phyloP scores from a whole-genome alignment of 768 basidiomycete species.

The Cubamyces lactineus region DNA sequence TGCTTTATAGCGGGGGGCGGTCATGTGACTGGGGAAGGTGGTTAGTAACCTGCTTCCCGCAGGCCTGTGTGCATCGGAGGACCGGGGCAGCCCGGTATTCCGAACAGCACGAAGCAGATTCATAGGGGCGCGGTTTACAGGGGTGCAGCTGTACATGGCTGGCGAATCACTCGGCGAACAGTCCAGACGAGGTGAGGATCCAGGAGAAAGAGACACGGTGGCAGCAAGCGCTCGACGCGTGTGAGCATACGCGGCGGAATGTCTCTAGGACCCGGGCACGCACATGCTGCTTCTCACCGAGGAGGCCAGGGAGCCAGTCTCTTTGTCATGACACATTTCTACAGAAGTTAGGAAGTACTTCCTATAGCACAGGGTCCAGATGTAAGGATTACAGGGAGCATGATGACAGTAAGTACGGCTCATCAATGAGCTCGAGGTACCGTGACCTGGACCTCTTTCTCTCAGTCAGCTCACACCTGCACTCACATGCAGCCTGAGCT shows the following conservation, averaged over 20 bases:
- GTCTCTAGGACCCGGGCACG: too few species aligned
- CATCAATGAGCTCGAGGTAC: too few species aligned
- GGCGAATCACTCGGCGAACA: neutral
- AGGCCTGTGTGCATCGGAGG: neutral
- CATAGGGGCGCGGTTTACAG: neutral
- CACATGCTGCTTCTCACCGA: neutral
- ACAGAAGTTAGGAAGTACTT: neutral
- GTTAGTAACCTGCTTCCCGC: constrained; percentile 20
- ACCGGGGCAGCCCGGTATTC: neutral
- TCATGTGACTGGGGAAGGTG: constrained; percentile 17
- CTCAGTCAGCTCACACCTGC: neutral
- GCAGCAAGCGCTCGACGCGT: neutral
- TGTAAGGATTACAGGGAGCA: neutral
- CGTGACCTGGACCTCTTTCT: neutral
- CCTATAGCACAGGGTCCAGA: neutral
- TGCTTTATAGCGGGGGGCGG: constrained; percentile 9
- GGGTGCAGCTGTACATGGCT: neutral
- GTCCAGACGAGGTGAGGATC: constrained; percentile 5
- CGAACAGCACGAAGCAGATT: neutral
- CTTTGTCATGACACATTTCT: neutral
- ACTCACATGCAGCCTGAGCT: too few species aligned
- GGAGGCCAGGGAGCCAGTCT: neutral
- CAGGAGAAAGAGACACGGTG: constrained; percentile 5
- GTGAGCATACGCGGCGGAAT: too few species aligned
- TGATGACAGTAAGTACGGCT: neutral